A percentile compares a stretch with the other conserved stretches of the same genome.
phyloP scores from a whole-genome alignment of 352 stramenopile species.

The Pythium phragmiticola region DNA sequence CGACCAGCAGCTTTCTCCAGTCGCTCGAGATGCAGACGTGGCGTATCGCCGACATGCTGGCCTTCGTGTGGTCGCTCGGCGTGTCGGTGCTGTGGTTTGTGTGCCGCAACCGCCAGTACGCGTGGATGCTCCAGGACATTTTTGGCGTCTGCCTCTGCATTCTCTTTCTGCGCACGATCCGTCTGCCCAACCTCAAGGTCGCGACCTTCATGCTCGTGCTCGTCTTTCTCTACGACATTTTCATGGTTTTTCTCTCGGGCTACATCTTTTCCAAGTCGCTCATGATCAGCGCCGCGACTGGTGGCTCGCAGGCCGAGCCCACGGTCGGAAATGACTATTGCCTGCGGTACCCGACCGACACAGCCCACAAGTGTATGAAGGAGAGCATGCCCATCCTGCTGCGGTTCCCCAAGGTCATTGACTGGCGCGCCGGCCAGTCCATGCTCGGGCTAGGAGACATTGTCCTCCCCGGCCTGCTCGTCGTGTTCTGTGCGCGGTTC shows the following conservation, averaged over 20 bases:
- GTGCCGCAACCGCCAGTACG: conserved; percentile 71
- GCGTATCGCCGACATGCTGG: conserved; percentile 88
- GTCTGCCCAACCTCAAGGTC: conserved; percentile 92
- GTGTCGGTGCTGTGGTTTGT: conserved; percentile 70
- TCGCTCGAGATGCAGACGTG: conserved; percentile 57
- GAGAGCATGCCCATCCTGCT: conserved; percentile 95
- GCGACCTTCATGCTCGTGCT: conserved; percentile 89
- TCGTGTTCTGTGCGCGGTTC: conserved; percentile 94
- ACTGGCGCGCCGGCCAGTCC: conserved; percentile 90
- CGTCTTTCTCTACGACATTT: conserved; percentile 96
- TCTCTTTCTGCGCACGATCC: conserved; percentile 90
- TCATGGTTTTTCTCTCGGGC: conserved; percentile 95
- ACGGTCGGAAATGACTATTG: conserved; percentile 57
- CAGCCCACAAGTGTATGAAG: conserved; percentile 48
- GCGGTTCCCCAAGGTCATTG: conserved; percentile 90
- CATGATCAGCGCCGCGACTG: conserved; percentile 95
- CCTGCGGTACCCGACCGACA: conserved; percentile 71
- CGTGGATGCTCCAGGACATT: conserved; percentile 92
- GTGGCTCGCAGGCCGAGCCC: conserved; percentile 53
- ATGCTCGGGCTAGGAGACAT: conserved; percentile 97
- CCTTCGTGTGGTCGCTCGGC: conserved; percentile 51
- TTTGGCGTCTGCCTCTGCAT: conserved; percentile 94
- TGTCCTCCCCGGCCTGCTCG: conserved; percentile 92
- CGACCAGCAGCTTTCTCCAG: conserved; percentile 32
- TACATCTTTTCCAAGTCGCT: conserved; percentile 90